Evolutionary conservation across 768 basidiomycete genomes (phyloP).

Genomic region (Mrakia frigida): DNA sequence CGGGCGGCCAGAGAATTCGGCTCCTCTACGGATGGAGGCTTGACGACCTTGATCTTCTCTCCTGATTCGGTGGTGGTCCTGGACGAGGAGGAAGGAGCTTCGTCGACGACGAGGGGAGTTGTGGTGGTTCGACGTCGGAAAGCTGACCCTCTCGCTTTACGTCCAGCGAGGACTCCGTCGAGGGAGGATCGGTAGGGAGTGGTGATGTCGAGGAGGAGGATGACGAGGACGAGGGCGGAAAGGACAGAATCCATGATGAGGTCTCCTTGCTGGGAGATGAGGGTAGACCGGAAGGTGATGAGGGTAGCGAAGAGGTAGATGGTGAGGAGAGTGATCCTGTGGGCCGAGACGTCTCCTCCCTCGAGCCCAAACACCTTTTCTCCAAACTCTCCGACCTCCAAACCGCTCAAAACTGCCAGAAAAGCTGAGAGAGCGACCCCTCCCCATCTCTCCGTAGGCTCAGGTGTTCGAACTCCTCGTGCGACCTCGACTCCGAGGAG

Average conservation of each 20-base stretch:
- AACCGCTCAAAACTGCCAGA: conserved; percentile 23
- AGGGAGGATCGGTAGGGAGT: conserved; percentile 24
- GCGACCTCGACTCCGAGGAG: neutral
- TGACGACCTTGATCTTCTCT: conserved; percentile 4
- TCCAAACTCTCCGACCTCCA: conserved; percentile 18
- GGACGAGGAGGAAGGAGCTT: neutral
- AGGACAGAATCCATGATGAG: conserved; percentile 19
- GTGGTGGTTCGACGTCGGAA: neutral
- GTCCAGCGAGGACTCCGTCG: conserved; percentile 21
- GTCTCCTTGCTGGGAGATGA: conserved; percentile 31
- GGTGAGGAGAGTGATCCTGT: conserved; percentile 35
- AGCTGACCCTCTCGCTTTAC: conserved; percentile 17
- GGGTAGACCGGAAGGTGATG: conserved; percentile 35
- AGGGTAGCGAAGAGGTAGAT: conserved; percentile 34
- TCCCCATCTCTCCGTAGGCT: neutral
- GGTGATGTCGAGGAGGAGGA: conserved; percentile 35
- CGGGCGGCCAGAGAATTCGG: conserved; percentile 35
- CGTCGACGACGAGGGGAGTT: too few relatives aligned
- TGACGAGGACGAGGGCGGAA: conserved; percentile 20
- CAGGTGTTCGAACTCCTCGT: conserved; percentile 27
- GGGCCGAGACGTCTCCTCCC: conserved; percentile 30
- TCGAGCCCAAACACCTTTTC: conserved; percentile 21
- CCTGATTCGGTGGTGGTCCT: neutral
- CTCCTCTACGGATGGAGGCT: conserved; percentile 20
- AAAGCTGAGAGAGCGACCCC: conserved; percentile 32